phyloP scores from a whole-genome alignment of 208 protist genomes.

The Leishmania tropica region DNA sequence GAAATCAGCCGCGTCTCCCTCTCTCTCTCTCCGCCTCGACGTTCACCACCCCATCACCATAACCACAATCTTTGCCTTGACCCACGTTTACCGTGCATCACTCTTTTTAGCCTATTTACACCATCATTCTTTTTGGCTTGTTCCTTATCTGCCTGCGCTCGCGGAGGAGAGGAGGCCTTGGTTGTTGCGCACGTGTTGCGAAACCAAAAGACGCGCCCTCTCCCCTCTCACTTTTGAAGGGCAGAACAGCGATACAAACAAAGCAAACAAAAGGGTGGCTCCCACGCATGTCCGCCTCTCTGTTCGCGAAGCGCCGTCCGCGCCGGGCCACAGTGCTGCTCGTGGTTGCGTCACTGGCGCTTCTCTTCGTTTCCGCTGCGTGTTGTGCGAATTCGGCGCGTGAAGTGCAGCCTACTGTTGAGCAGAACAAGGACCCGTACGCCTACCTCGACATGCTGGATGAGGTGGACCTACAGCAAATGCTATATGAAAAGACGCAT shows the following conservation, averaged over 20 bases:
- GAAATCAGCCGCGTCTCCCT: neutral
- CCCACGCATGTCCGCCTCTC: neutral
- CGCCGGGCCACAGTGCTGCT: neutral
- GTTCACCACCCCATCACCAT: neutral
- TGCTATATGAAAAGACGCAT: conserved; percentile 52
- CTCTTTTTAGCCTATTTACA: neutral
- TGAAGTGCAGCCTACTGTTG: neutral
- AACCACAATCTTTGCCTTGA: neutral
- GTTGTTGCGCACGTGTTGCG: neutral
- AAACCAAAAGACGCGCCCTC: neutral
- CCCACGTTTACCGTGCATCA: neutral
- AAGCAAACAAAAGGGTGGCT: neutral
- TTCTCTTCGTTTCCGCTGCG: neutral
- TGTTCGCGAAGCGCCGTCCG: neutral
- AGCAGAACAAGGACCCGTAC: conserved; percentile 28
- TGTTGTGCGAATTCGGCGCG: neutral
- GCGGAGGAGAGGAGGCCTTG: neutral
- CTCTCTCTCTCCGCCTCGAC: neutral
- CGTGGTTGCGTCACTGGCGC: neutral
- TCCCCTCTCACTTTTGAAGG: neutral
- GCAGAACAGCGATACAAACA: neutral
- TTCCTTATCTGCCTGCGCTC: neutral
- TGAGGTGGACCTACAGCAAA: conserved; percentile 52
- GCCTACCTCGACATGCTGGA: conserved; percentile 53
- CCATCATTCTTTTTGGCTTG: neutral